Evolutionary conservation across 192 early-diverging fungal genomes (phyloP), one percentile per base, ranked within the genome.

Genomic region (Diversispora eburnea): DNA sequence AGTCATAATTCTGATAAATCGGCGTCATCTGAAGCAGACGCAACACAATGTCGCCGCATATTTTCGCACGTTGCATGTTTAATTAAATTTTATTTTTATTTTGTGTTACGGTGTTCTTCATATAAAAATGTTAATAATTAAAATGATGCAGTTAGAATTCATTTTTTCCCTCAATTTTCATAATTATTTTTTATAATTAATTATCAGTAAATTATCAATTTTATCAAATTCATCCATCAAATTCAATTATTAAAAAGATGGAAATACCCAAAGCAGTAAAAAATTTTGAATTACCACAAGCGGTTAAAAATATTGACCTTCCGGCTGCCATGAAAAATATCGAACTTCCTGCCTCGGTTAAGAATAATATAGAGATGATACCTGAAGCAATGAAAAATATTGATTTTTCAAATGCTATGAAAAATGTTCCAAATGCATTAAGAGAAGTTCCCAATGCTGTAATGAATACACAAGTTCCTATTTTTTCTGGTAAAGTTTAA

Each of bases 281-380:
- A 45, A 71, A 71, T 59, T 52, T 71, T 71, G 69, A 71, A 39
- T 17, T 69, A 9, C 67, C 49, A 25, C 48, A 49, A 69, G 69
- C 69, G 17, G 41, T 72, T 3, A 72, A 72, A 60, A 57, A 72
- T 39, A 47, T 72, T 1, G 70, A 72, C 12, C 46, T 72, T 25
- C 70, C 54, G 1, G 20, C 33, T 5, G 54, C 70, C 0, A 46
- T 72, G 4, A 72, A 72, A 62, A 73, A 73, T 43, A 19, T 73
- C 1, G 72, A 73, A 15, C 17, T 73, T 20, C 60, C 72, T 9
- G 33, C 52, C 12, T 5, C 58, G 0, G 58, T 73, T 15, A 73
- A 63, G 39, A 73, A 73, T 20, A 63, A 33, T 33, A 33, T 33
- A 33, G 25, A 63, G 0, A 60, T 63, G 17, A 33, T 73, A 3